These are phyloP conservation scores for Cinchona pubescens DNA, from an alignment of 257 asterid genomes.

Conservation along the genomic window DNA sequence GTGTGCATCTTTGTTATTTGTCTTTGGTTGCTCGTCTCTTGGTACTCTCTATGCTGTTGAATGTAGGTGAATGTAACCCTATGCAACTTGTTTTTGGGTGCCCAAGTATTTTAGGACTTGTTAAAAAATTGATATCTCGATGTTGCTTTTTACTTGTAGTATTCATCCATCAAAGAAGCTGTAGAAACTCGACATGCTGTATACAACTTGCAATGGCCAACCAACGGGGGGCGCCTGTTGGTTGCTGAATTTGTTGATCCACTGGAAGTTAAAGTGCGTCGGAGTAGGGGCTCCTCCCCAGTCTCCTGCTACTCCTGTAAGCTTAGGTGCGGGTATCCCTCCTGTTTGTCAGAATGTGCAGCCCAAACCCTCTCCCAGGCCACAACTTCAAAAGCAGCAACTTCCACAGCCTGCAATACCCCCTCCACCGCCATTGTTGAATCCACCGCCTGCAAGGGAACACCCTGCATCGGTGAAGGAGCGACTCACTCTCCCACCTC, in stretches of 20 bases:
- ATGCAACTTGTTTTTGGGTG: neutral
- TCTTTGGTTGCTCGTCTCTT: neutral
- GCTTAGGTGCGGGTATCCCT: slow-evolving; percentile 23
- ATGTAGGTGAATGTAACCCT: neutral
- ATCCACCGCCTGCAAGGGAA: slow-evolving; percentile 40
- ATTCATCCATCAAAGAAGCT: slow-evolving; percentile 79
- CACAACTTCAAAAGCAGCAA: slow-evolving; percentile 46
- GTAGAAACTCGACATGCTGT: slow-evolving; percentile 76
- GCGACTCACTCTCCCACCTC: slow-evolving; percentile 62
- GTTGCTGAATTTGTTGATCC: slow-evolving; percentile 78
- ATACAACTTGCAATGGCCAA: slow-evolving; percentile 90
- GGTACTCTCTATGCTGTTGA: neutral
- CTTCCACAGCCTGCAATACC: slow-evolving; percentile 42
- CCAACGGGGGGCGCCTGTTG: slow-evolving; percentile 72
- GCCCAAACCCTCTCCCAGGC: slow-evolving; percentile 56
- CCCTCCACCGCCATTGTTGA: slow-evolving; percentile 44
- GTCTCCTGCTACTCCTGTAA: slow-evolving; percentile 43
- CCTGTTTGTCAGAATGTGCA: slow-evolving; percentile 27
- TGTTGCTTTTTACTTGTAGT: slow-evolving; percentile 45
- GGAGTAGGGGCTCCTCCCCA: slow-evolving; percentile 54
- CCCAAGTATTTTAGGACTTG: neutral
- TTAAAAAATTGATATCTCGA: neutral
- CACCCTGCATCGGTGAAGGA: slow-evolving; percentile 54
- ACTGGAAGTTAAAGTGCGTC: slow-evolving; percentile 63
- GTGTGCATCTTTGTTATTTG: neutral